Percentiles rank a stretch among this genome's conserved stretches.
These are phyloP conservation scores for Parathielavia appendiculata DNA, from an alignment of 495 filamentous ascomycete genomes.

Conservation along the genomic window DNA sequence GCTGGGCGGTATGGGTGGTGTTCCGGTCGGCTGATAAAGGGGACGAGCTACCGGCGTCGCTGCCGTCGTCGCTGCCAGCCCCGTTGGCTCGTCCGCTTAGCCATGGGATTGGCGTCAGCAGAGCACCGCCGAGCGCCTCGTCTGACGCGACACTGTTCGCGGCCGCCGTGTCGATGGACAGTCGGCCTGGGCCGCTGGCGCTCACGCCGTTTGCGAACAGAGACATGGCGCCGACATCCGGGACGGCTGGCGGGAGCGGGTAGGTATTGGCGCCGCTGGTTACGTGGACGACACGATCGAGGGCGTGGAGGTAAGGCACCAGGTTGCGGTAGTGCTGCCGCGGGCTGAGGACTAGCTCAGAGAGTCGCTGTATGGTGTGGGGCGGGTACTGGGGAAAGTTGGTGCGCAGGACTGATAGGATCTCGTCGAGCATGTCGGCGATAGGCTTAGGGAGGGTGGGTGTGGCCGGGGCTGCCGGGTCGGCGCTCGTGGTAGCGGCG, in stretches of 20 bases:
- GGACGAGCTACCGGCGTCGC: constrained; percentile 25
- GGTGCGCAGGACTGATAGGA: constrained; percentile 59
- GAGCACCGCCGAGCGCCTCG: constrained; percentile 83
- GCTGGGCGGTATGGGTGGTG: constrained; percentile 11
- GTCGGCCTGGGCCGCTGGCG: constrained; percentile 38
- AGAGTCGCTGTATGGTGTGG: constrained; percentile 86
- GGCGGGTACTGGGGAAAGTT: constrained; percentile 74
- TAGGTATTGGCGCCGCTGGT: constrained; percentile 77
- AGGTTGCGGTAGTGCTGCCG: constrained; percentile 73
- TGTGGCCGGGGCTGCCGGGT: constrained; percentile 19
- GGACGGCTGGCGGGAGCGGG: constrained; percentile 63
- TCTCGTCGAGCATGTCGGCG: constrained; percentile 56
- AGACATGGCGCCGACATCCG: constrained; percentile 42
- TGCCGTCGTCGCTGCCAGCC: constrained; percentile 24
- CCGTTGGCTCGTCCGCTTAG: constrained; percentile 40
- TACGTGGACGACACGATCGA: constrained; percentile 88
- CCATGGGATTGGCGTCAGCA: constrained; percentile 94
- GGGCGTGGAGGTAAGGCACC: constrained; percentile 78
- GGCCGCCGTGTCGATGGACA: constrained; percentile 31
- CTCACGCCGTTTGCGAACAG: constrained; percentile 59
- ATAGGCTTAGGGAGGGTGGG: constrained; percentile 59
- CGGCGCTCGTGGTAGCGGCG: constrained; percentile 15
- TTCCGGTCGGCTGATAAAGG: constrained; percentile 21
- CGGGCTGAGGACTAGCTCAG: constrained; percentile 81
- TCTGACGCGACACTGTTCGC: constrained; percentile 60